phyloP scores from a whole-genome alignment of 2,329 filamentous ascomycete species.

The Tolypocladium ophioglossoides region DNA sequence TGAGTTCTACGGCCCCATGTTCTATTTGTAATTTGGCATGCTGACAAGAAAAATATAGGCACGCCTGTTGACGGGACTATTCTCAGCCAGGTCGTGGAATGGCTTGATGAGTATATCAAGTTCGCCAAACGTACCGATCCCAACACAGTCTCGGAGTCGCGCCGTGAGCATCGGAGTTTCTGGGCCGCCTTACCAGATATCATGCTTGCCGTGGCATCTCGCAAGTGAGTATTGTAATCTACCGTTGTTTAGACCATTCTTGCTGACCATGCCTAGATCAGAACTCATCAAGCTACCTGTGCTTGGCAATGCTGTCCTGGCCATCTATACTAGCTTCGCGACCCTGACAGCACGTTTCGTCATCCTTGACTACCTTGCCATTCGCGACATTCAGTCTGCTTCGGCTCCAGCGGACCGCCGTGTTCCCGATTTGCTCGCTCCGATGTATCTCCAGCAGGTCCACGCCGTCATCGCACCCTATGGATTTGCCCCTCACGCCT shows the following conservation, averaged over 20 bases:
- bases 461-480: slow-evolving; percentile 13
- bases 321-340: slow-evolving; percentile 32
- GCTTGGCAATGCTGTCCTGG: slow-evolving; percentile 6
- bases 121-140: slow-evolving; percentile 25
- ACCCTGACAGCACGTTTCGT: slow-evolving; percentile 42
- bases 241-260: neutral
- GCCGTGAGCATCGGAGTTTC: slow-evolving; percentile 32
- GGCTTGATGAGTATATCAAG: slow-evolving; percentile 38
- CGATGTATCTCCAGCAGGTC: slow-evolving; percentile 35
- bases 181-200: slow-evolving; percentile 44
- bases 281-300: slow-evolving; percentile 1
- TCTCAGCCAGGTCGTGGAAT: slow-evolving; percentile 33
- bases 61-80: slow-evolving; percentile 30
- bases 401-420: slow-evolving; percentile 3
- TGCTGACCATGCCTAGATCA: neutral
- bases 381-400: slow-evolving; percentile 9
- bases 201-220: slow-evolving; percentile 20
- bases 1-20: slow-evolving; percentile 8
- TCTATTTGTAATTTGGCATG: neutral
- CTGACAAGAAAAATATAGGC: slow-evolving; percentile 24
- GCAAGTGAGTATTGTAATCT: slow-evolving; percentile 26
- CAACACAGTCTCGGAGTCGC: slow-evolving; percentile 29
- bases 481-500: slow-evolving; percentile 5
- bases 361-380: slow-evolving; percentile 28
- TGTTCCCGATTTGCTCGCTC: slow-evolving; percentile 15